These are phyloP conservation scores for Aspergillus hancockii DNA, from an alignment of 495 filamentous ascomycete genomes.

Conservation along the genomic window DNA sequence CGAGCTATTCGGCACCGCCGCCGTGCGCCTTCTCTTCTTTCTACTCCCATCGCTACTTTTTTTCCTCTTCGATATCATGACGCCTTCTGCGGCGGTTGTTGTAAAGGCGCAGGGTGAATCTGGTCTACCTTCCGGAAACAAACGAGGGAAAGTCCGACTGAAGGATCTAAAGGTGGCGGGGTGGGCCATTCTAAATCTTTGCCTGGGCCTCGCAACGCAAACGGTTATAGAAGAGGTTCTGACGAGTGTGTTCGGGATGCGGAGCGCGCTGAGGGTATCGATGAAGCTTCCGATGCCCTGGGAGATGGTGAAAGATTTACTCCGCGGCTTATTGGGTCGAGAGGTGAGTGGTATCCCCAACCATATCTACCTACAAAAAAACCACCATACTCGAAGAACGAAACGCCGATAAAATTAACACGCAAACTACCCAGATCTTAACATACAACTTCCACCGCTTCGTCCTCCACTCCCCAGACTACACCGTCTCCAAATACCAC, in stretches of 20 bases:
- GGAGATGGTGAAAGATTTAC: conserved; percentile 54
- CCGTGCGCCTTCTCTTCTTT: conserved; percentile 70
- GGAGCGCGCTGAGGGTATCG: conserved; percentile 59
- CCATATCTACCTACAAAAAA: not conserved
- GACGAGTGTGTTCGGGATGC: conserved; percentile 48
- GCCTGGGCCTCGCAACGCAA: conserved; percentile 57
- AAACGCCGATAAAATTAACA: not conserved
- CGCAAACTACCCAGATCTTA: conserved; percentile 43
- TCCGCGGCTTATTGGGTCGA: conserved; percentile 50
- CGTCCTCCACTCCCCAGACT: conserved; percentile 56
- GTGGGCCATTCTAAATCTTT: conserved; percentile 67
- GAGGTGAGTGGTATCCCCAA: conserved; percentile 49
- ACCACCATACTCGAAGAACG: not conserved
- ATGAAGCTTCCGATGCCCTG: conserved; percentile 63
- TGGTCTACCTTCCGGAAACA: conserved; percentile 62
- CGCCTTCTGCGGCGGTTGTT: conserved; percentile 64
- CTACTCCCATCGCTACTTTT: conserved; percentile 71
- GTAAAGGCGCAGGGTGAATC: conserved; percentile 69
- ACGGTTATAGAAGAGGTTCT: conserved; percentile 57
- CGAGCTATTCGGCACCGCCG: conserved; percentile 69
- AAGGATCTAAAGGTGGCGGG: conserved; percentile 44
- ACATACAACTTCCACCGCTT: conserved; percentile 74
- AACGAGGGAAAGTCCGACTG: conserved; percentile 33
- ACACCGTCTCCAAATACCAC: conserved; percentile 49
- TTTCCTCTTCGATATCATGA: conserved; percentile 68